phyloP scores from a whole-genome alignment of 1,284 basidiomycete species.

The Ganoderma multipileum region DNA sequence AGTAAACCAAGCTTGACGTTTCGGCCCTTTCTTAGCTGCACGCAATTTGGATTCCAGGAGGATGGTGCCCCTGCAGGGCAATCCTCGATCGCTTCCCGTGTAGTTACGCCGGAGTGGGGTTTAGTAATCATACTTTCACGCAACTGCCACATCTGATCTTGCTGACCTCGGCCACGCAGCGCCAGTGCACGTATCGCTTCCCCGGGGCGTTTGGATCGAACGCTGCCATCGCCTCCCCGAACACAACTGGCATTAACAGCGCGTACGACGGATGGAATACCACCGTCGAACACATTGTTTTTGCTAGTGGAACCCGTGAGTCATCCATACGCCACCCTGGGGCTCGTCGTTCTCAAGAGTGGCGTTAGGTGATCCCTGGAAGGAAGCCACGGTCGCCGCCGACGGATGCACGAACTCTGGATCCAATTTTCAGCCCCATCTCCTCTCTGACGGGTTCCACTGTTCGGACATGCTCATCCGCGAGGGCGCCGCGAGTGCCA shows the following conservation, averaged over 20 bases:
- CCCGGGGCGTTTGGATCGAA: conserved; percentile 50
- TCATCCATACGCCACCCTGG: conserved; percentile 16
- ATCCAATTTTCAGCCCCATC: conserved; percentile 59
- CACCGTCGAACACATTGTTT: conserved; percentile 61
- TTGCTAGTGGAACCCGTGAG: conserved; percentile 70
- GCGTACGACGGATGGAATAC: conserved; percentile 68
- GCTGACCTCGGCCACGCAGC: conserved; percentile 41
- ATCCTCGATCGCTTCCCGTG: conserved; percentile 59
- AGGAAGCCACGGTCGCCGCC: conserved; percentile 68
- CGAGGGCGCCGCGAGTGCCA: conserved; percentile 50
- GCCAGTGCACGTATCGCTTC: conserved; percentile 66
- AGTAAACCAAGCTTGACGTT: not conserved
- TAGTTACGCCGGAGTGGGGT: conserved; percentile 58
- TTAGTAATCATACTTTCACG: conserved; percentile 46
- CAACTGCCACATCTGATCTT: conserved; percentile 22
- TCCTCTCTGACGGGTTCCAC: conserved; percentile 66
- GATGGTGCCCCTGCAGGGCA: conserved; percentile 55
- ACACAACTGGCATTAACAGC: conserved; percentile 49
- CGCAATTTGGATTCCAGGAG: conserved; percentile 66
- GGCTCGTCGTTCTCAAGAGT: not conserved
- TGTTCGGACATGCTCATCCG: conserved; percentile 58
- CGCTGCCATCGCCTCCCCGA: conserved; percentile 36
- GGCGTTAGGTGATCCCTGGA: conserved; percentile 68
- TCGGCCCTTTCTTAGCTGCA: conserved; percentile 51
- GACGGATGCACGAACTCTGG: conserved; percentile 48